Conservation (phyloP, 768 basidiomycete genomes). For the Termitomyces sp. region DNA sequence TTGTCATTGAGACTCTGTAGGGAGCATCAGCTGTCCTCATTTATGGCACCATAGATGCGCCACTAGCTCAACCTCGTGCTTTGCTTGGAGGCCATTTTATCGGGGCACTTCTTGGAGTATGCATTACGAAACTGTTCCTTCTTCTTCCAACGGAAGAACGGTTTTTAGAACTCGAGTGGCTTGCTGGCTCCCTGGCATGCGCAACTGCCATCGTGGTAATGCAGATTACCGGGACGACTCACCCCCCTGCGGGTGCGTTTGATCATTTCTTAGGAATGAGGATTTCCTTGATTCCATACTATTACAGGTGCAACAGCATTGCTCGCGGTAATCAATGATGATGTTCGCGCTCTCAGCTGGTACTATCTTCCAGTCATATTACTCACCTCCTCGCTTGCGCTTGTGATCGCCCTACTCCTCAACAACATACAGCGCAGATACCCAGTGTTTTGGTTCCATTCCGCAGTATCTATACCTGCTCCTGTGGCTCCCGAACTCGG, state of each 20-base stretch:
- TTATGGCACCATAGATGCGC: constrained; percentile 50
- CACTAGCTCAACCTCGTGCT: constrained; percentile 49
- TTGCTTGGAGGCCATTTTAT: constrained; percentile 51
- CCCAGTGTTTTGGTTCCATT: constrained; percentile 44
- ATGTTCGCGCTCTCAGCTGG: constrained; percentile 45
- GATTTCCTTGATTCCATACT: neutral
- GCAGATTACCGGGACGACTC: constrained; percentile 49
- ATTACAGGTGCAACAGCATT: constrained; percentile 48
- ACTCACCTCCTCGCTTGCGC: constrained; percentile 40
- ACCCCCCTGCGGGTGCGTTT: constrained; percentile 47
- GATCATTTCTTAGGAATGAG: neutral
- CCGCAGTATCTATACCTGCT: constrained; percentile 16
- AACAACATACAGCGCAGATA: constrained; percentile 52
- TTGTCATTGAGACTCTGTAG: constrained; percentile 22
- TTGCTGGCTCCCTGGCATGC: constrained; percentile 43
- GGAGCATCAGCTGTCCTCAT: constrained; percentile 54
- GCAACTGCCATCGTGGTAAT: constrained; percentile 41
- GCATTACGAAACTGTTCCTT: constrained; percentile 48
- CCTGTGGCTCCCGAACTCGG: constrained; percentile 15
- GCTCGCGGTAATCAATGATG: constrained; percentile 39
- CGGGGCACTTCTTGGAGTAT: constrained; percentile 44
- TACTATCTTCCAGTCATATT: constrained; percentile 51
- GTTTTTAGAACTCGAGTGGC: constrained; percentile 44
- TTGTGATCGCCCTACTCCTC: constrained; percentile 40
- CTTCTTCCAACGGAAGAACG: constrained; percentile 39